Evolutionary conservation across 1,284 basidiomycete species (phyloP), one percentile per base, ranked within the genome.

Genomic region (Cutaneotrichosporon sp.): DNA sequence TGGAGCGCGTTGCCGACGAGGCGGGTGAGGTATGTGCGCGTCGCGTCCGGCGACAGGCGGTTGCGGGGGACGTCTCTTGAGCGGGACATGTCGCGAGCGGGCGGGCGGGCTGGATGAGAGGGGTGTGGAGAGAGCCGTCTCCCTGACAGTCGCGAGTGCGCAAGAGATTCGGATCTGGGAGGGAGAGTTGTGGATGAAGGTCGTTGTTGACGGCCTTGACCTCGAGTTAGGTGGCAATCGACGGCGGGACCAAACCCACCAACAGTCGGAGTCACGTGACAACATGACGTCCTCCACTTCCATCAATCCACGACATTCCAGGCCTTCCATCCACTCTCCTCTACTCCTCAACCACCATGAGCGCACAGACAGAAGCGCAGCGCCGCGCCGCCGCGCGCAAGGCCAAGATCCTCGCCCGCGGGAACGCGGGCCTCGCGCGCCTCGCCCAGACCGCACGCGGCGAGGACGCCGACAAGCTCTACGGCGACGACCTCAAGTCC

Each of bases 361-460:
- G 70, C 7, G 69, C 67, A 49, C 63, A 70, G 54, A 67, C 71
- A 11, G 76, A 76, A 18, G 76, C 76, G 16, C 71, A 73, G 20
- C 63, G 65, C n/a, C 66, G 77, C 46, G 78, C 78, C 18, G 79
- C 79, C 4, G 78, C 79, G 34, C 70, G 79, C 20, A 75, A 75
- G 45, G 79, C 79, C 18, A 80, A 79, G 64, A 80, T 80, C 65
- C 73, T 78, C 16, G 79, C 79, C 16, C 67, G 78, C 47, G 79
- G 78, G 4, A 77, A 75, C 55, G 68, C 76, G 0, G 77, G 79
- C 27, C 64, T 79, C 3, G 69, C 71, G 11, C 76, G 75, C 56
- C 70, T 80, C 14, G 78, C 78, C 24, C 75, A 77, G 51, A 77
- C 78, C 5, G 78, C 78, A 3, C 64, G 78, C 54, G 78, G 78